Conservation (phyloP, 495 filamentous ascomycete genomes). For the Aspergillus olivimuriae region DNA sequence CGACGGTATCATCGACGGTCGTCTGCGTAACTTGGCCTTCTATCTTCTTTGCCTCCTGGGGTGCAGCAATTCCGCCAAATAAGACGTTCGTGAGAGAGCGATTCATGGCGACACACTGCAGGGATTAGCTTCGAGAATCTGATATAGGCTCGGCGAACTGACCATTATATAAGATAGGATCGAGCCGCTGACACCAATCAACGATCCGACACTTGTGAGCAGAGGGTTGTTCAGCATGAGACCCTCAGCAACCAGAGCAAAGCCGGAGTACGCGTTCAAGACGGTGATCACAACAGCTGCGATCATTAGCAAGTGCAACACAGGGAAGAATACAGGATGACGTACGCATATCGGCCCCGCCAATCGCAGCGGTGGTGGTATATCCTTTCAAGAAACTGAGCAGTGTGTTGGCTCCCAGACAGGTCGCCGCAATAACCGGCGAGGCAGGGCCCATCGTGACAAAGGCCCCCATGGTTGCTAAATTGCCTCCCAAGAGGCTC, state of each 20-base stretch:
- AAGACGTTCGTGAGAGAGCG: slow-evolving; percentile 72
- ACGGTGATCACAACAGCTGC: slow-evolving; percentile 73
- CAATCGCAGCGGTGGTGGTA: slow-evolving; percentile 76
- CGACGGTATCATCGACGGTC: slow-evolving; percentile 67
- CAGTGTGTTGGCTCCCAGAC: slow-evolving; percentile 62
- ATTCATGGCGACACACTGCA: slow-evolving; percentile 77
- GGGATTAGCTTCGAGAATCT: neutral
- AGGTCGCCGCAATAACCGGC: slow-evolving; percentile 65
- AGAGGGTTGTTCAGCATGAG: slow-evolving; percentile 82
- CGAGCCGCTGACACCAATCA: slow-evolving; percentile 76
- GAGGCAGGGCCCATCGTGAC: slow-evolving; percentile 67
- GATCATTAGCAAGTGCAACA: slow-evolving; percentile 2
- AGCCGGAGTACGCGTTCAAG: slow-evolving; percentile 78
- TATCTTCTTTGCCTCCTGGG: slow-evolving; percentile 54
- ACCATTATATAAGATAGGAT: slow-evolving; percentile 74
- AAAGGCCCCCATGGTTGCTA: slow-evolving; percentile 74
- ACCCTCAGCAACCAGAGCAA: slow-evolving; percentile 75
- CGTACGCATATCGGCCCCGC: slow-evolving; percentile 73
- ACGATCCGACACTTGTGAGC: slow-evolving; percentile 68
- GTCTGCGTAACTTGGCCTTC: slow-evolving; percentile 67
- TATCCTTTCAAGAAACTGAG: slow-evolving; percentile 77
- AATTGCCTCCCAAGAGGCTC: slow-evolving; percentile 60
- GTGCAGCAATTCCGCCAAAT: slow-evolving; percentile 67
- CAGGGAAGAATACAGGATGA: neutral
- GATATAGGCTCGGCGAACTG: neutral